phyloP scores from a whole-genome alignment of 148 eudicot species.

The Pharnaceum exiguum region DNA sequence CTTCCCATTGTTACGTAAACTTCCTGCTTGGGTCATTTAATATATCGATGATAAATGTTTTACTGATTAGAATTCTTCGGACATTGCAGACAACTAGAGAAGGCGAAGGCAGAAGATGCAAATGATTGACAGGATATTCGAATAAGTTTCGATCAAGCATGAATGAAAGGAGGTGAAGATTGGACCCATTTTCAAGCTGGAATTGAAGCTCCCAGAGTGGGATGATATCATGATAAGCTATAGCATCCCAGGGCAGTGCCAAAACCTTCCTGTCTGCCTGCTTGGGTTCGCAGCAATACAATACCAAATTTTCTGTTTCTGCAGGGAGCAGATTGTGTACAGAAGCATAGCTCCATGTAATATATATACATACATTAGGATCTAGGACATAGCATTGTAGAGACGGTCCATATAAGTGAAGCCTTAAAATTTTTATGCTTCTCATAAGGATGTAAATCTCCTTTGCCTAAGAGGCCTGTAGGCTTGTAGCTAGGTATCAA shows the following conservation, averaged over 20 bases:
- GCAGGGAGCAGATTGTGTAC: conserved; percentile 4
- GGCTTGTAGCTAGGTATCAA: too few relatives aligned
- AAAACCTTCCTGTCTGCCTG: conserved; percentile 18
- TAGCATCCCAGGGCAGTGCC: conserved; percentile 25
- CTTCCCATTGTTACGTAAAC: too few relatives aligned
- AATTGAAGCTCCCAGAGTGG: background rate
- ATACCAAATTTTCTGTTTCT: conserved; percentile 1
- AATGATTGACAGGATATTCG: too few relatives aligned
- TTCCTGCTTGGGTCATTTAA: too few relatives aligned
- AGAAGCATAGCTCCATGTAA: background rate
- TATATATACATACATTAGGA: conserved; percentile 2
- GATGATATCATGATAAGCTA: background rate
- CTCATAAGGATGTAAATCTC: background rate
- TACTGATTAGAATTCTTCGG: background rate
- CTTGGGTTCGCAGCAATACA: conserved; percentile 9
- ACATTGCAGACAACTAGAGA: conserved; percentile 36
- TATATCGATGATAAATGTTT: background rate
- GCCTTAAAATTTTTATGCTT: background rate
- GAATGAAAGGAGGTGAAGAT: background rate
- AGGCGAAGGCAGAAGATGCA: conserved; percentile 24
- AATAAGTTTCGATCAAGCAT: too few relatives aligned
- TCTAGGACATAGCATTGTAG: conserved; percentile 9
- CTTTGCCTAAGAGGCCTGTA: too few relatives aligned
- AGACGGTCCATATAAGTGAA: conserved; percentile 14
- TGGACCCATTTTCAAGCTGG: background rate